A percentile compares a stretch with the other conserved stretches of the same genome.
Conservation (phyloP, 2,329 filamentous ascomycete species). For the Seiridium unicorne region DNA sequence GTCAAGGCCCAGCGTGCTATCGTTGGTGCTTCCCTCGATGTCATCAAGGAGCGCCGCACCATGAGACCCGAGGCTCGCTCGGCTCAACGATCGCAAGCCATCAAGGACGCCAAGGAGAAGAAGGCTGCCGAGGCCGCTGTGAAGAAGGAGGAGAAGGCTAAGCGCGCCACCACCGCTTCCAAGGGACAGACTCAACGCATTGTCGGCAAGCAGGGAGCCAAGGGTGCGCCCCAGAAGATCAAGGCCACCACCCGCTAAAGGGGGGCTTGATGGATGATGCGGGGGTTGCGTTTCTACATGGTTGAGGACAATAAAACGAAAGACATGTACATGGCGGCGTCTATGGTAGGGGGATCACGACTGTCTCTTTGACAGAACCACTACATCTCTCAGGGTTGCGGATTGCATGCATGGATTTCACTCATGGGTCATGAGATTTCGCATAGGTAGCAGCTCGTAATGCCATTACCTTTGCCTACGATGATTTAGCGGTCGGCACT, state of each 20-base stretch:
- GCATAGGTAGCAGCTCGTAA: constrained; percentile 28
- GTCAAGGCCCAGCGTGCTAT: constrained; percentile 99
- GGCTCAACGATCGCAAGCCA: constrained; percentile 84
- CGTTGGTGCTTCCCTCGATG: constrained; percentile 97
- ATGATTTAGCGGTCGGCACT: not conserved
- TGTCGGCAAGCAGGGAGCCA: constrained; percentile 94
- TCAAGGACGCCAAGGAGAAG: constrained; percentile 99
- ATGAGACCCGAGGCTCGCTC: constrained; percentile 94
- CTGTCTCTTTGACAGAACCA: constrained; percentile 21
- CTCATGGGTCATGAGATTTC: constrained; percentile 25
- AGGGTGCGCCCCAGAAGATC: constrained; percentile 85
- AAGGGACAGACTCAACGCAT: constrained; percentile 80
- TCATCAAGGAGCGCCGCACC: constrained; percentile 98
- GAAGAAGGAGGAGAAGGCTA: constrained; percentile 99
- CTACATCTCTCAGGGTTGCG: constrained; percentile 25
- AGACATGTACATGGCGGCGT: constrained; percentile 30
- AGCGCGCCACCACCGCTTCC: constrained; percentile 71
- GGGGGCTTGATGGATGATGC: constrained; percentile 11
- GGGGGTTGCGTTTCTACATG: constrained; percentile 16
- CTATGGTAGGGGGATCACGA: constrained; percentile 30
- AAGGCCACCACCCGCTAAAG: constrained; percentile 81
- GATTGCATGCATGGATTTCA: constrained; percentile 24
- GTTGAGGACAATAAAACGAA: constrained; percentile 11
- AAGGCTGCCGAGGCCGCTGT: constrained; percentile 80
- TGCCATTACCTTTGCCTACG: constrained; percentile 27